Evolutionary conservation across 495 filamentous ascomycete species (phyloP), one percentile per base, ranked within the genome.

Genomic region (Penicillium bialowiezense): DNA sequence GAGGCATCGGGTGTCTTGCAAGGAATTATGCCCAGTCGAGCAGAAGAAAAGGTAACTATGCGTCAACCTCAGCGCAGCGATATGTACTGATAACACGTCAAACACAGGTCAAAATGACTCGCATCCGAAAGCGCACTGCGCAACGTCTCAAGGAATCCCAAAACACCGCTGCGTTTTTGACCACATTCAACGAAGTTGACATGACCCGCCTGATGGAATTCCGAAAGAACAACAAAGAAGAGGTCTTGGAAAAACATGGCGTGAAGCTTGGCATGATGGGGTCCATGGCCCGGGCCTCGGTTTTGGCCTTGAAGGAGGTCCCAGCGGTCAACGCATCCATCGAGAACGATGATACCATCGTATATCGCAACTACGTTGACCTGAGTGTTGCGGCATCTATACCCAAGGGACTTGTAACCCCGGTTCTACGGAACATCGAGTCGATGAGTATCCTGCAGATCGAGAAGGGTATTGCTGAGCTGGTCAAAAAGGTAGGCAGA

Each of bases 201-300:
- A 95, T 96, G 91, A 91, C 90, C 1, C 79, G 80, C 3, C 68
- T 95, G 12, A 92, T 96, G 82, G 83, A 90, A 34, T 88, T 95
- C 73, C 85, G 90, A 29, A 90, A 88, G 58, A 65, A 84, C 20
- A 93, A 95, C 76, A 95, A 95, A 71, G 90, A 93, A 40, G 84
- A 87, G 34, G 68, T 93, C 5, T 70, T 93, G 24, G 88, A 92
- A 77, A 90, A 87, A 69, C 89, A 85, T 15, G 91, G 90, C 13
- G 84, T 93, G 15, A 96, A 96, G 72, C 82, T 95, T 33, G 91
- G 90, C 18, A 95, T 93, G 73, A 95, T 95, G 90, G 86, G 87
- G 63, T 87, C 88, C 8, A 95, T 96, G 73, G 86, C 89, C 3
- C 85, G 83, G 38, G 91, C 91, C 4, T 87, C 82, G 60, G 78